Conservation (phyloP, 2,329 filamentous ascomycete genomes). For the Aspergillus costaricaensis region DNA sequence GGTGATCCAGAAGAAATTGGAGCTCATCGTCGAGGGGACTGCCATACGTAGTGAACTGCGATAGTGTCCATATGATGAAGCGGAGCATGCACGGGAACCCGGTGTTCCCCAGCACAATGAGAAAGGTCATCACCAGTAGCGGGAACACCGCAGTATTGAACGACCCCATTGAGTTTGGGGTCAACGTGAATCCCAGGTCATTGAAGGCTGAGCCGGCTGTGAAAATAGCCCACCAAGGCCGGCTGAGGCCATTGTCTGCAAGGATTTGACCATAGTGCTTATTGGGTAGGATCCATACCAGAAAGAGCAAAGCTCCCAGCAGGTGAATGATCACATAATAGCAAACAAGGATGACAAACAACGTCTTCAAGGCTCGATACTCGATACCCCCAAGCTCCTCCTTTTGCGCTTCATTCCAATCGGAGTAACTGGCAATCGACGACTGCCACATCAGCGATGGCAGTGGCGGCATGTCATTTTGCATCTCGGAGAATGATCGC, state of each 20-base stretch:
- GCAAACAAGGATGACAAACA: slow-evolving; percentile 70
- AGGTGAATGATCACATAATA: slow-evolving; percentile 83
- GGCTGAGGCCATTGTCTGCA: slow-evolving; percentile 57
- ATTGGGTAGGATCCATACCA: slow-evolving; percentile 74
- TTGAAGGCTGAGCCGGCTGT: slow-evolving; percentile 85
- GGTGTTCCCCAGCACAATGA: slow-evolving; percentile 90
- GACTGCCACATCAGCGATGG: slow-evolving; percentile 91
- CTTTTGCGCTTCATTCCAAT: slow-evolving; percentile 83
- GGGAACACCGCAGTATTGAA: slow-evolving; percentile 75
- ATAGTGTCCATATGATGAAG: slow-evolving; percentile 81
- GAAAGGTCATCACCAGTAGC: slow-evolving; percentile 74
- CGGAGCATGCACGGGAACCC: slow-evolving; percentile 91
- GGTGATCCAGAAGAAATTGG: slow-evolving; percentile 84
- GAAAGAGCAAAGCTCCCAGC: slow-evolving; percentile 68
- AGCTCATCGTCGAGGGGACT: slow-evolving; percentile 82
- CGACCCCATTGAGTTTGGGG: slow-evolving; percentile 86
- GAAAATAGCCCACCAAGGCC: slow-evolving; percentile 85
- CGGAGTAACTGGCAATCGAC: slow-evolving; percentile 85
- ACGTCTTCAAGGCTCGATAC: slow-evolving; percentile 81
- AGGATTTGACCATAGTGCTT: slow-evolving; percentile 64
- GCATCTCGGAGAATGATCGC: not conserved
- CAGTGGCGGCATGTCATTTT: slow-evolving; percentile 53
- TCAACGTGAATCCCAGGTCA: slow-evolving; percentile 86
- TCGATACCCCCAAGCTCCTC: slow-evolving; percentile 94
- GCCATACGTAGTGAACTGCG: slow-evolving; percentile 63